These are phyloP conservation scores for Ascochyta clinopodiicola DNA, from an alignment of 2,329 filamentous ascomycete genomes.

Conservation along the genomic window DNA sequence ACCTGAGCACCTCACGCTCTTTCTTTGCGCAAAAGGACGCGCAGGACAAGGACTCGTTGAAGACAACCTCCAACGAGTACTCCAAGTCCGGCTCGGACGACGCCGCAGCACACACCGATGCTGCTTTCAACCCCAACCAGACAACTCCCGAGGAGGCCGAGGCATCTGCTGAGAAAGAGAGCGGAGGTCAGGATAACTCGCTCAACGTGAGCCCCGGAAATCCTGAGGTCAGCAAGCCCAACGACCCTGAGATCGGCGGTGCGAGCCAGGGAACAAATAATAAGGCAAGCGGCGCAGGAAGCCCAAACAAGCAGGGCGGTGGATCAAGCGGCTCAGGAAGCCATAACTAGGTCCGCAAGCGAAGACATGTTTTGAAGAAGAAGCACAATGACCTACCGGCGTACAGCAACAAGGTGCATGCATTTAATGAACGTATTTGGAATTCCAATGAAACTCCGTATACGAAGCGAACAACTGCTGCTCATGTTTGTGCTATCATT, in stretches of 20 bases:
- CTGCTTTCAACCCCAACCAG: constrained; percentile 72
- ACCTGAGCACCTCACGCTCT: constrained; percentile 31
- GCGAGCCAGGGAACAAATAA: constrained; percentile 44
- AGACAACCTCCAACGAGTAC: constrained; percentile 70
- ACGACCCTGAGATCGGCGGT: constrained; percentile 49
- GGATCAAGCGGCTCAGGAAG: constrained; percentile 32
- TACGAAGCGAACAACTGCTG: neutral
- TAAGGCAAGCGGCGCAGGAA: constrained; percentile 45
- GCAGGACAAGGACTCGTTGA: constrained; percentile 64
- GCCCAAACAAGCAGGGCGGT: constrained; percentile 47
- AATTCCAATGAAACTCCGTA: neutral
- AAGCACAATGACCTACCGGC: neutral
- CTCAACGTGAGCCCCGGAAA: constrained; percentile 69
- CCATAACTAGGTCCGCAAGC: neutral
- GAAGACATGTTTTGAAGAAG: neutral
- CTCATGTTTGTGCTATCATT: neutral
- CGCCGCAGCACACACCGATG: constrained; percentile 60
- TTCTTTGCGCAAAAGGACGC: constrained; percentile 50
- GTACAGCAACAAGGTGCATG: neutral
- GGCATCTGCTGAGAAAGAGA: constrained; percentile 46
- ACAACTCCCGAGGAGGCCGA: constrained; percentile 71
- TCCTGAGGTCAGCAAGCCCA: constrained; percentile 60
- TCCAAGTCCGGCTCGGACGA: constrained; percentile 71
- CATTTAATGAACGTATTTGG: neutral
- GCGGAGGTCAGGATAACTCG: constrained; percentile 42